A percentile compares a stretch with the other conserved stretches of the same genome.
Conservation (phyloP, 768 basidiomycete species). For the Suillus clintonianus region DNA sequence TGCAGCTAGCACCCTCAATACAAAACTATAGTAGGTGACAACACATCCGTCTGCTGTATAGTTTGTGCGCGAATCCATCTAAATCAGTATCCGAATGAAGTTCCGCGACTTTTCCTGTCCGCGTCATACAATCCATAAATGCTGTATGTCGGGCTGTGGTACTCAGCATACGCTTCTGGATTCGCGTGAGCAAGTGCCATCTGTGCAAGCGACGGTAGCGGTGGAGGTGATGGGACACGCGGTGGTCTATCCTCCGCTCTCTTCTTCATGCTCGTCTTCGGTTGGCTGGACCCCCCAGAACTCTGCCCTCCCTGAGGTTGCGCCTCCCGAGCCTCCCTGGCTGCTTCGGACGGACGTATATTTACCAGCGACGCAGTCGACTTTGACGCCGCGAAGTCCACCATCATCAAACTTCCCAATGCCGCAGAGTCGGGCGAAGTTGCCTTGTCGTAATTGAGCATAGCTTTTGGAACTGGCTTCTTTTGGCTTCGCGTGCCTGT, state of each 20-base stretch:
- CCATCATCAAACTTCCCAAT: conserved; percentile 62
- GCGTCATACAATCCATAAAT: conserved; percentile 74
- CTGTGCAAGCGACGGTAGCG: conserved; percentile 71
- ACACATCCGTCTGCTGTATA: not conserved
- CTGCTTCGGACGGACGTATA: conserved; percentile 26
- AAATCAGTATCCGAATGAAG: conserved; percentile 26
- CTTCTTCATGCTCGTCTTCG: conserved; percentile 31
- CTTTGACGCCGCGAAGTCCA: conserved; percentile 50
- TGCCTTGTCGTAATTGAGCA: conserved; percentile 13
- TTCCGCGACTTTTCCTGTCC: conserved; percentile 52
- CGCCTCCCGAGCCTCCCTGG: conserved; percentile 7
- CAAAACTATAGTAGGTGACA: conserved; percentile 12
- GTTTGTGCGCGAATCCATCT: not conserved
- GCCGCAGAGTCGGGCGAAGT: conserved; percentile 45
- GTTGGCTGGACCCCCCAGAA: conserved; percentile 16
- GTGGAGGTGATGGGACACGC: conserved; percentile 78
- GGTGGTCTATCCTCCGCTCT: conserved; percentile 63
- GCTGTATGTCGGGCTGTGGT: conserved; percentile 82
- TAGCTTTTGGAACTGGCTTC: conserved; percentile 32
- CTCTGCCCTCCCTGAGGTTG: conserved; percentile 34
- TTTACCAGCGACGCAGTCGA: conserved; percentile 35
- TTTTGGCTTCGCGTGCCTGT: conserved; percentile 31
- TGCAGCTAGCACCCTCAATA: not conserved
- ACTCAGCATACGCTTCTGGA: conserved; percentile 62
- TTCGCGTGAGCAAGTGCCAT: conserved; percentile 72